phyloP scores from a whole-genome alignment of 2,329 filamentous ascomycete genomes.

The Aspergillus sp. region DNA sequence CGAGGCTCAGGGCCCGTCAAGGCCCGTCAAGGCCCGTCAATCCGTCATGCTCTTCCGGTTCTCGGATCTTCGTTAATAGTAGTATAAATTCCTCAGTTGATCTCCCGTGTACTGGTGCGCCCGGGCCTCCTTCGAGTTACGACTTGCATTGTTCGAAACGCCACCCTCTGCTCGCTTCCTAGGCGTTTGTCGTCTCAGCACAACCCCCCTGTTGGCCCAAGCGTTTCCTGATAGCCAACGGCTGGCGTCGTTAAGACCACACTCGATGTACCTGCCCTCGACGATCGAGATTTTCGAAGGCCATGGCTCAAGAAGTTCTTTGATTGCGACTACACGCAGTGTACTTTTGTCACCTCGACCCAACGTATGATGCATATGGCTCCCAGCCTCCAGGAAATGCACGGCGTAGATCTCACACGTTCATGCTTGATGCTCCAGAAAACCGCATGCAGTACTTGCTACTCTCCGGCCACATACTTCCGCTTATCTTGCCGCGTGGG shows the following conservation, averaged over 20 bases:
- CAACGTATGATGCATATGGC: background rate
- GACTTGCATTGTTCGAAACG: constrained; percentile 2
- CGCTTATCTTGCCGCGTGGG: background rate
- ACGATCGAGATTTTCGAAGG: background rate
- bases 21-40: background rate
- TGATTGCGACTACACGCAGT: background rate
- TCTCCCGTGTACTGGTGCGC: constrained; percentile 12
- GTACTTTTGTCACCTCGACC: constrained; percentile 1
- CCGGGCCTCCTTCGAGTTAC: constrained; percentile 10
- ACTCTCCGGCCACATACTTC: background rate
- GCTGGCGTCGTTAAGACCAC: background rate
- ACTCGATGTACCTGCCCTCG: background rate
- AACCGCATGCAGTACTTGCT: background rate
- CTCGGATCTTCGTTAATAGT: background rate
- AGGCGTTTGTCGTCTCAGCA: constrained; percentile 5
- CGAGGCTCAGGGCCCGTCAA: background rate
- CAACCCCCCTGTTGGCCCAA: constrained; percentile 21
- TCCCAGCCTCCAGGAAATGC: background rate
- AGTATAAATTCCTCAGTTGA: constrained; percentile 5
- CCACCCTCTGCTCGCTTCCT: constrained; percentile 1
- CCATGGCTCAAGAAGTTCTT: background rate
- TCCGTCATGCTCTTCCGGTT: background rate
- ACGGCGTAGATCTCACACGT: background rate
- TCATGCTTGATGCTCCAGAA: background rate
- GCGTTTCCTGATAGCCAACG: constrained; percentile 14